Evolutionary conservation across 129 eudicot species (phyloP).

Genomic region (Saussurea involucrata): DNA sequence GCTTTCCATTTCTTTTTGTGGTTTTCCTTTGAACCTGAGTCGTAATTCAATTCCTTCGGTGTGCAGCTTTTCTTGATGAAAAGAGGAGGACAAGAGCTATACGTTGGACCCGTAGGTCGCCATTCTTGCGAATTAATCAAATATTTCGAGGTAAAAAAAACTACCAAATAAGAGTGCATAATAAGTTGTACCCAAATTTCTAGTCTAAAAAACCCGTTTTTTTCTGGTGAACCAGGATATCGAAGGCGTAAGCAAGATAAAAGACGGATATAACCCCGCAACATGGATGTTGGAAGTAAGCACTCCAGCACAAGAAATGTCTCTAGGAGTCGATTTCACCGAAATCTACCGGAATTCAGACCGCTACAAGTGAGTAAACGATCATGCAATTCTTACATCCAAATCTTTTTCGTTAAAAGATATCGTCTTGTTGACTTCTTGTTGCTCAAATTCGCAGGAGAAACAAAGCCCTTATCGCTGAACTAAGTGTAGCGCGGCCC

Average conservation of each 20-base stretch:
- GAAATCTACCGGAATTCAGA: constrained; percentile 55
- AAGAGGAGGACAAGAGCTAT: constrained; percentile 80
- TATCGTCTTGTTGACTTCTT: background rate
- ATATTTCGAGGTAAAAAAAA: constrained; percentile 55
- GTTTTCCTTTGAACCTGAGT: background rate
- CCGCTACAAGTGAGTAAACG: constrained; percentile 32
- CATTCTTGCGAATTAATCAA: constrained; percentile 63
- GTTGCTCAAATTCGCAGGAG: constrained; percentile 24
- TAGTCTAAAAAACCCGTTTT: background rate
- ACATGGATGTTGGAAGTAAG: constrained; percentile 79
- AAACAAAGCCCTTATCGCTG: constrained; percentile 43
- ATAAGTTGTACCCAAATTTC: background rate
- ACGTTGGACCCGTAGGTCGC: constrained; percentile 80
- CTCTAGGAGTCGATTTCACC: constrained; percentile 49
- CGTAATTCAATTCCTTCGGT: background rate
- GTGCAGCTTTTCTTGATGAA: constrained; percentile 77
- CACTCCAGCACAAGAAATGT: constrained; percentile 45
- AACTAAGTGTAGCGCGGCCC: constrained; percentile 35
- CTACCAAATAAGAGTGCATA: background rate
- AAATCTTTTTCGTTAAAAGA: background rate
- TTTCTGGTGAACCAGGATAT: constrained; percentile 24
- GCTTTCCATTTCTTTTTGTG: background rate
- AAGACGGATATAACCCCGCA: constrained; percentile 68
- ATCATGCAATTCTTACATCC: background rate
- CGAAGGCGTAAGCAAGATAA: constrained; percentile 54